These are phyloP conservation scores for Serpula lacrymans DNA, from an alignment of 768 basidiomycete genomes.

Conservation along the genomic window DNA sequence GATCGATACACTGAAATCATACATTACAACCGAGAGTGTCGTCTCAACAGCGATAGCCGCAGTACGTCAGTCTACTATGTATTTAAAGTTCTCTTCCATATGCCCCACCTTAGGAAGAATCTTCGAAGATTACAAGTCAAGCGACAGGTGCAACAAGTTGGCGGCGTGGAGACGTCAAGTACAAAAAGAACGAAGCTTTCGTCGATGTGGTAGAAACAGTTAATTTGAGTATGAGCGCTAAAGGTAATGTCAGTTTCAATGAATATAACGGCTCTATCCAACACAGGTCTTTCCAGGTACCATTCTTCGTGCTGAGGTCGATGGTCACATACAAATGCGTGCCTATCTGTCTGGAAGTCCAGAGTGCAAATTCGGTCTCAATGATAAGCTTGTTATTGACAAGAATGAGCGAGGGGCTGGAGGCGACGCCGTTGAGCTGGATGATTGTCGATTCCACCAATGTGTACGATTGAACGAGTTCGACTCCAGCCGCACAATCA, in stretches of 20 bases:
- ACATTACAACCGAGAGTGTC: slow-evolving; percentile 97
- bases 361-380: slow-evolving; percentile 98
- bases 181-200: slow-evolving; percentile 99
- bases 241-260: slow-evolving; percentile 47
- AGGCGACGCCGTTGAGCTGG: slow-evolving; percentile 84
- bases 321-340: slow-evolving; percentile 97
- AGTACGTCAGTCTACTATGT: slow-evolving; percentile 39
- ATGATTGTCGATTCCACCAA: slow-evolving; percentile 98
- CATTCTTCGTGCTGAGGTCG: slow-evolving; percentile 92
- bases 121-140: slow-evolving; percentile 94
- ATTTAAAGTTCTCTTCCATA: not conserved
- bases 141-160: slow-evolving; percentile 97
- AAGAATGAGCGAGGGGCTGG: slow-evolving; percentile 60
- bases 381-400: slow-evolving; percentile 97
- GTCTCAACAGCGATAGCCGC: slow-evolving; percentile 82
- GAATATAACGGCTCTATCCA: too few relatives aligned
- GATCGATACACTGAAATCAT: slow-evolving; percentile 94
- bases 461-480: slow-evolving; percentile 95
- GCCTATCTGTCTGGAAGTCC: slow-evolving; percentile 96
- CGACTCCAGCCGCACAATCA: slow-evolving; percentile 90
- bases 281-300: slow-evolving; percentile 59
- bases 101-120: slow-evolving; percentile 77
- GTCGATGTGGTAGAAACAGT: slow-evolving; percentile 99
- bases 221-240: slow-evolving; percentile 95
- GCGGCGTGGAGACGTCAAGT: slow-evolving; percentile 94